Evolutionary conservation across 2,329 filamentous ascomycete genomes (phyloP).

Genomic region (Amesomyces nigricolor): DNA sequence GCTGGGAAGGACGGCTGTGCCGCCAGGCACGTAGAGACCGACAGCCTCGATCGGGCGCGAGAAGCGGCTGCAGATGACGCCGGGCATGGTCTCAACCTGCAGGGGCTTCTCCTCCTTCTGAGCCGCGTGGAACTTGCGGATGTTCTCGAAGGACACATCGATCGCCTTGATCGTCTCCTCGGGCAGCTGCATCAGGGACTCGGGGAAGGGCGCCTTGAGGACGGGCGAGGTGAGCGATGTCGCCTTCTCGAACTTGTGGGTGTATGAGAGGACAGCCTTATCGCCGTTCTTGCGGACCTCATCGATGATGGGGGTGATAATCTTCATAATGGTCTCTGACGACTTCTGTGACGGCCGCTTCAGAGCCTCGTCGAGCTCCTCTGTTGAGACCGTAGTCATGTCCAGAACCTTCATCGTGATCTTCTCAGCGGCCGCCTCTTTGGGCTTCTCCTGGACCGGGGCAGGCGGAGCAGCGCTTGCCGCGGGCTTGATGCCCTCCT

Average conservation of each 20-base stretch:
- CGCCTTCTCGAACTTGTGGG: slow-evolving; percentile 96
- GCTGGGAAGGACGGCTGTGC: slow-evolving; percentile 92
- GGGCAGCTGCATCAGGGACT: slow-evolving; percentile 76
- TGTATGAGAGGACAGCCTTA: slow-evolving; percentile 83
- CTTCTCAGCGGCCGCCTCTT: slow-evolving; percentile 36
- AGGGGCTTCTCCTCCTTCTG: slow-evolving; percentile 81
- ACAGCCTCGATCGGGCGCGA: slow-evolving; percentile 88
- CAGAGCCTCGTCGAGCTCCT: slow-evolving; percentile 66
- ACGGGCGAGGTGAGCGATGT: slow-evolving; percentile 86
- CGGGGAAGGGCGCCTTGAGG: slow-evolving; percentile 80
- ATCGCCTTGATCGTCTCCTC: slow-evolving; percentile 87
- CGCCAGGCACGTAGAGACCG: slow-evolving; percentile 92
- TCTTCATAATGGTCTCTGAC: slow-evolving; percentile 86
- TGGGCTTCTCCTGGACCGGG: slow-evolving; percentile 37
- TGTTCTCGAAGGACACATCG: slow-evolving; percentile 89
- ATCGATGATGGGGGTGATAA: slow-evolving; percentile 86
- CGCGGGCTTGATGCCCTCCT: slow-evolving; percentile 59
- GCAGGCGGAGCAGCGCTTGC: slow-evolving; percentile 32
- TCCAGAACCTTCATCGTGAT: slow-evolving; percentile 82
- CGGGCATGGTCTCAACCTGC: slow-evolving; percentile 93
- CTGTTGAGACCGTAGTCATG: slow-evolving; percentile 55
- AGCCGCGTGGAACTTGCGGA: slow-evolving; percentile 85
- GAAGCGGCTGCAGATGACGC: slow-evolving; percentile 91
- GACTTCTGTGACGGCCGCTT: slow-evolving; percentile 91
- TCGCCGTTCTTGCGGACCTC: slow-evolving; percentile 81